Conservation (phyloP, 2,329 filamentous ascomycete genomes). For the Sporothrix humicola region DNA sequence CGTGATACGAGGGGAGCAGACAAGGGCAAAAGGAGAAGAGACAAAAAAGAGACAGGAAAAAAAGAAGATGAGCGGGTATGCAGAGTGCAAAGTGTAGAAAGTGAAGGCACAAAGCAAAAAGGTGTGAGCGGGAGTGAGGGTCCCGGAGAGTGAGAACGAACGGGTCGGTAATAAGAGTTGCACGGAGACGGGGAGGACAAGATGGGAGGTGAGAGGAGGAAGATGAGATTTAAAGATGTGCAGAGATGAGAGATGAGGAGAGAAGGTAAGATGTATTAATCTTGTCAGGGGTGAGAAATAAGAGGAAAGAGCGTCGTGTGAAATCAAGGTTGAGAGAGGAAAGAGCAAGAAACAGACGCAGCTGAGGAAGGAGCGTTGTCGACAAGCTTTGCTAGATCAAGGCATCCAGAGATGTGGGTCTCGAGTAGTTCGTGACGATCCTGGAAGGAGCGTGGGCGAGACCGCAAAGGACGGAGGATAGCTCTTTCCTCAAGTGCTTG, state of each 20-base stretch:
- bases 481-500: neutral
- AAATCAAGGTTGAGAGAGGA: neutral
- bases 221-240: neutral
- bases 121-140: too few relatives aligned
- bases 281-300: too few relatives aligned
- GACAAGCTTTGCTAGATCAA: neutral
- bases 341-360: too few relatives aligned
- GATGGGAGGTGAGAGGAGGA: too few relatives aligned
- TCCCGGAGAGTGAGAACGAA: neutral
- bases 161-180: neutral
- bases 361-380: too few relatives aligned
- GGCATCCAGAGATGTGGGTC: neutral
- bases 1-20: neutral
- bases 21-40: neutral
- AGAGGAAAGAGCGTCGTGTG: neutral
- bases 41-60: neutral
- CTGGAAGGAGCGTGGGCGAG: neutral
- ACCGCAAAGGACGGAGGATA: neutral
- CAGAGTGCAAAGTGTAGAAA: too few relatives aligned
- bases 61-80: too few relatives aligned
- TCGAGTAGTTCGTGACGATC: neutral
- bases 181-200: neutral
- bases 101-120: too few relatives aligned
- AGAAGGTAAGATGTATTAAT: too few relatives aligned
- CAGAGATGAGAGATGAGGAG: neutral